Conservation (phyloP, 1,284 basidiomycete species). For the Blastosporella zonata region DNA sequence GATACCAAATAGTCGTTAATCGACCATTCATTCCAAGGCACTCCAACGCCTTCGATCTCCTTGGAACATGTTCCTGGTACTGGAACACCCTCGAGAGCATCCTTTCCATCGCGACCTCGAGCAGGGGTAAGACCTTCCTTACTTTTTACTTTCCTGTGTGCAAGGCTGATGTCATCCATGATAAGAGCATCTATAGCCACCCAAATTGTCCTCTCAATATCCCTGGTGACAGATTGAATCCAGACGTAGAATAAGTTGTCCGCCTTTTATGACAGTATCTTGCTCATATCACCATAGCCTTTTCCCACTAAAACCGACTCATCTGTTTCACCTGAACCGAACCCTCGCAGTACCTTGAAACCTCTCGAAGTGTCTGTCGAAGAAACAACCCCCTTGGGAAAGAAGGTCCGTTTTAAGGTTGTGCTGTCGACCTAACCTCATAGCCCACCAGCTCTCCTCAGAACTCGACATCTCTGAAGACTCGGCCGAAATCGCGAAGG, state of each 20-base stretch:
- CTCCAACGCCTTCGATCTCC: background rate
- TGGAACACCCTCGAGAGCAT: background rate
- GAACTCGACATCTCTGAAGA: background rate
- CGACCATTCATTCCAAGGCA: background rate
- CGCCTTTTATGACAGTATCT: background rate
- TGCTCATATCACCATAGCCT: background rate
- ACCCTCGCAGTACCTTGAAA: background rate
- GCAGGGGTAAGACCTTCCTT: constrained; percentile 3
- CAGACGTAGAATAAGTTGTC: background rate
- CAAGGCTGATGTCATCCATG: background rate
- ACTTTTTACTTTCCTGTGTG: background rate
- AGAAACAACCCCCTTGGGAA: background rate
- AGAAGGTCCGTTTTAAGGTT: background rate
- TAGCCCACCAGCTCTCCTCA: background rate
- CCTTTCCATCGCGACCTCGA: constrained; percentile 1
- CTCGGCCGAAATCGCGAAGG: constrained; percentile 3
- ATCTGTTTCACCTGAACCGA: background rate
- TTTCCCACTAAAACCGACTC: background rate
- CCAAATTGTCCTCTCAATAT: constrained; percentile 29
- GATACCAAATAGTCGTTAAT: background rate
- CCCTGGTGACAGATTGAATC: background rate
- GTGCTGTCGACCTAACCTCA: background rate
- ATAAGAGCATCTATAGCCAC: constrained; percentile 29
- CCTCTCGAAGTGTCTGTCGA: background rate
- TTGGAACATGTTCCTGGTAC: constrained; percentile 1